Conservation (phyloP, 1,284 basidiomycete species). For the Stereum hirsutum region DNA sequence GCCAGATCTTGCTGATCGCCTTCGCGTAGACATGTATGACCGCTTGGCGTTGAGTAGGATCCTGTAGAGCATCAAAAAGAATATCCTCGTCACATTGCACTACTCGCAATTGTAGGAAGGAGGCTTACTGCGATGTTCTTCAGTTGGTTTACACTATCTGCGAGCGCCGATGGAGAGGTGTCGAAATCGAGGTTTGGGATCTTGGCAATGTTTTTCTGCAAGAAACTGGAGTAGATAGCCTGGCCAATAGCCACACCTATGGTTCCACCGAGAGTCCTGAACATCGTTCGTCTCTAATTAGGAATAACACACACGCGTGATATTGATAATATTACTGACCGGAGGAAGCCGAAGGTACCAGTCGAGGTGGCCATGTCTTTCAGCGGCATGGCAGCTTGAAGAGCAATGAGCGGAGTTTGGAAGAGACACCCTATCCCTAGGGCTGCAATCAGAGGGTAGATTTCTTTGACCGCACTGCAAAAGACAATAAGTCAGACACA, state of each 20-base stretch:
- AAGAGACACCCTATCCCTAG: conserved; percentile 57
- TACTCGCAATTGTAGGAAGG: no score
- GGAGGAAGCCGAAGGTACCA: conserved; percentile 59
- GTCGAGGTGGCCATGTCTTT: conserved; percentile 78
- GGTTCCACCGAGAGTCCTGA: conserved; percentile 67
- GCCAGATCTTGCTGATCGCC: conserved; percentile 66
- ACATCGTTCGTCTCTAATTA: neutral
- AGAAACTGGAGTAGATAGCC: conserved; percentile 52
- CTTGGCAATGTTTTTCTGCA: conserved; percentile 36
- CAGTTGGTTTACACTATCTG: conserved; percentile 42
- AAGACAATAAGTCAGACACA: neutral
- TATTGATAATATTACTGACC: conserved; percentile 25
- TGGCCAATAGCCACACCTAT: conserved; percentile 69
- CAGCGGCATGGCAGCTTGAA: conserved; percentile 77
- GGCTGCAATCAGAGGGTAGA: conserved; percentile 53
- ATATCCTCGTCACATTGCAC: conserved; percentile 19
- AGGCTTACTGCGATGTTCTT: conserved; percentile 42
- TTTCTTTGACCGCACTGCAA: conserved; percentile 44
- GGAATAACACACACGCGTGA: neutral
- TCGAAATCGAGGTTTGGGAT: conserved; percentile 41
- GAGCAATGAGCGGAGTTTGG: conserved; percentile 60
- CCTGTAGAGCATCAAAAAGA: no score
- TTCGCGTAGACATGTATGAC: conserved; percentile 65
- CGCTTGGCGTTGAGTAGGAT: conserved; percentile 33
- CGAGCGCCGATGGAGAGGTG: conserved; percentile 45